Conservation (phyloP, 768 basidiomycete species). For the Podaxis sp. region DNA sequence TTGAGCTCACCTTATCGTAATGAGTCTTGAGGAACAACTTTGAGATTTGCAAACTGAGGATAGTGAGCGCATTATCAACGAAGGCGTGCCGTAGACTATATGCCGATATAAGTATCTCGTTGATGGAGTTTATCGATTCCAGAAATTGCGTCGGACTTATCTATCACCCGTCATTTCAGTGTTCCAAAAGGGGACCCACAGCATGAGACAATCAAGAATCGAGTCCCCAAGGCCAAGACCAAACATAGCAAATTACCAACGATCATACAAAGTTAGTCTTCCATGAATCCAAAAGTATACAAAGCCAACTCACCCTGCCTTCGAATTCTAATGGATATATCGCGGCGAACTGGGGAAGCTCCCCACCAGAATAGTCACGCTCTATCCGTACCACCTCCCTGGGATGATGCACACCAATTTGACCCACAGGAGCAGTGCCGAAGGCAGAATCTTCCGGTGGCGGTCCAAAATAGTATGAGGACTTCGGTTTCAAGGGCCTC, state of each 20-base stretch:
- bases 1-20: slow-evolving; percentile 66
- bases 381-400: slow-evolving; percentile 91
- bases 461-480: slow-evolving; percentile 82
- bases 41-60: slow-evolving; percentile 79
- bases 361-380: slow-evolving; percentile 88
- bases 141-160: slow-evolving; percentile 89
- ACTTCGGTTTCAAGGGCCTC: slow-evolving; percentile 63
- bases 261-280: slow-evolving; percentile 4
- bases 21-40: slow-evolving; percentile 64
- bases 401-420: slow-evolving; percentile 85
- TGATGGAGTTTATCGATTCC: slow-evolving; percentile 87
- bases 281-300: not conserved
- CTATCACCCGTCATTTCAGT: slow-evolving; percentile 32
- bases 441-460: slow-evolving; percentile 75
- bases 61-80: slow-evolving; percentile 74
- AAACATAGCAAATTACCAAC: not conserved
- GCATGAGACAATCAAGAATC: not conserved
- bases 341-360: slow-evolving; percentile 85
- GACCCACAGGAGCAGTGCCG: slow-evolving; percentile 76
- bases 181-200: not conserved
- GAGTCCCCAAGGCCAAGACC: not conserved
- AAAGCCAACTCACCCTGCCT: slow-evolving; percentile 63
- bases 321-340: slow-evolving; percentile 91
- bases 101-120: slow-evolving; percentile 82
- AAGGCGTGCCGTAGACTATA: slow-evolving; percentile 71